A percentile compares a stretch with the other conserved stretches of the same genome.
Evolutionary conservation across 148 eudicot species (phyloP).

Genomic region (Camellia sinensis): DNA sequence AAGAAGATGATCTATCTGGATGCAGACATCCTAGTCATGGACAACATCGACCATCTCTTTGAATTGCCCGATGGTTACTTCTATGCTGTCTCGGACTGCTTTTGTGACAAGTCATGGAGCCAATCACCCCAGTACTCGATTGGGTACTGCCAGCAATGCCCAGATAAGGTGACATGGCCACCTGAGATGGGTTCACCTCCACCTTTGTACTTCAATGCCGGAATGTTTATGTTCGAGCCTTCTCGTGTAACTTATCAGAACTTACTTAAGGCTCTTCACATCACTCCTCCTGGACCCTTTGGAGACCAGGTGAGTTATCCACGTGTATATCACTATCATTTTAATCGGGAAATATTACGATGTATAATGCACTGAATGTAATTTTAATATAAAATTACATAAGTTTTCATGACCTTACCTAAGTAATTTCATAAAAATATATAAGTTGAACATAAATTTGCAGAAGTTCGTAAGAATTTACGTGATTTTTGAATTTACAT

Average conservation of each 20-base stretch:
- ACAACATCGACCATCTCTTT: conserved; percentile 27
- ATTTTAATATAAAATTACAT: no score
- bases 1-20: conserved; percentile 30
- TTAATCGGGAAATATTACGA: no score
- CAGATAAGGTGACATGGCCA: conserved; percentile 24
- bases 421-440: no score
- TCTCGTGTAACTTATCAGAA: conserved; percentile 1
- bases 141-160: conserved; percentile 32
- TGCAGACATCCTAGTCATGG: conserved; percentile 27
- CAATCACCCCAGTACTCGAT: conserved; percentile 23
- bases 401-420: no score
- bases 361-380: no score
- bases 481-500: no score
- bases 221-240: conserved; percentile 27
- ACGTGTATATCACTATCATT: no score
- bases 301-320: no score
- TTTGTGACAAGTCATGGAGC: conserved; percentile 28
- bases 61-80: conserved; percentile 23
- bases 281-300: conserved; percentile 17
- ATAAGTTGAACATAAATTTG: no score
- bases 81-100: conserved; percentile 28
- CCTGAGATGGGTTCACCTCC: conserved; percentile 30
- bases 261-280: conserved; percentile 17
- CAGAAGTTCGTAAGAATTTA: no score
- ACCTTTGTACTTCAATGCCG: conserved; percentile 27